A percentile compares a stretch with the other conserved stretches of the same genome.
phyloP scores from a whole-genome alignment of 441 rosid genomes.

The Erodium moschatum region DNA sequence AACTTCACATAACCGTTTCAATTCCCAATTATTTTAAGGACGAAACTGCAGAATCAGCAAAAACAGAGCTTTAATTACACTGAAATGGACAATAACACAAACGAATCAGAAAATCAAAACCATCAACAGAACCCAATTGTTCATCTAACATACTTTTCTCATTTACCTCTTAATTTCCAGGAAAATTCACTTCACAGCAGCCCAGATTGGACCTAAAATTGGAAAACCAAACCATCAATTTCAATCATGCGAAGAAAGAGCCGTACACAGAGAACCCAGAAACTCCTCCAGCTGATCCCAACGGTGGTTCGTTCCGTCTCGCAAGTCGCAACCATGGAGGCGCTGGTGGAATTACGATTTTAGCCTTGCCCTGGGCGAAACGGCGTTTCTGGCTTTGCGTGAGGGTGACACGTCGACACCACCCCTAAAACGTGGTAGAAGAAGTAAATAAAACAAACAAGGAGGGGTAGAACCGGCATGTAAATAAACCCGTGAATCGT shows the following conservation, averaged over 20 bases:
- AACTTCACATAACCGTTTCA: neutral
- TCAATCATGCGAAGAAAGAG: no score
- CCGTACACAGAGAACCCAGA: neutral
- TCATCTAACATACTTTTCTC: neutral
- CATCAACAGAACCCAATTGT: neutral
- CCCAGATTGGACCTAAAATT: neutral
- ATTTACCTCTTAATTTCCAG: neutral
- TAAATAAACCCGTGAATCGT: constrained; percentile 5
- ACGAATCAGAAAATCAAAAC: constrained; percentile 2
- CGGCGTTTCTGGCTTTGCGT: neutral
- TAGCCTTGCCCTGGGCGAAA: neutral
- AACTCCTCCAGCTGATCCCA: neutral
- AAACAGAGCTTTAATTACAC: neutral
- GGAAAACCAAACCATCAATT: no score
- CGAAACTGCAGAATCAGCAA: neutral
- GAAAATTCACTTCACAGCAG: constrained; percentile 1
- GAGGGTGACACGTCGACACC: constrained; percentile 3
- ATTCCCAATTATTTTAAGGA: neutral
- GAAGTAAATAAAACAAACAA: neutral
- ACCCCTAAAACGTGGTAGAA: neutral
- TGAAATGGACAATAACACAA: neutral
- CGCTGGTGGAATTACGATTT: neutral
- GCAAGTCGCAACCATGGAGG: no score
- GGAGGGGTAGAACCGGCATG: constrained; percentile 2
- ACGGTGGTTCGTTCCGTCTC: neutral